These are phyloP conservation scores for Chrysophaeum taylorii DNA, from an alignment of 352 stramenopile species.

Conservation along the genomic window DNA sequence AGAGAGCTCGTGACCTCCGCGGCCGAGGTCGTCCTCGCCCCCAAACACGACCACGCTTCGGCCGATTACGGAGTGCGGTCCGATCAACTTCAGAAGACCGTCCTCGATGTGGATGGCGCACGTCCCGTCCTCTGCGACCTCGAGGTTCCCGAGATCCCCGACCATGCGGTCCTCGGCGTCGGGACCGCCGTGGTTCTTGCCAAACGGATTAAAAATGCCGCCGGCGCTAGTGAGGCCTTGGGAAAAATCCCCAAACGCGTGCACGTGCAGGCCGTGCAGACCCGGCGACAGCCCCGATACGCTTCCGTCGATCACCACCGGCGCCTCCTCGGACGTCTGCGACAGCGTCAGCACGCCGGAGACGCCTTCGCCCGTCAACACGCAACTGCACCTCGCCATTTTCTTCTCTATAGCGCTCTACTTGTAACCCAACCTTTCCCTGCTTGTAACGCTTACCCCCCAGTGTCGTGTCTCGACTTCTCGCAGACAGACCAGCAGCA, in stretches of 20 bases:
- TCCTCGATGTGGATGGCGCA: slow-evolving; percentile 83
- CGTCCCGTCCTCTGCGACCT: slow-evolving; percentile 63
- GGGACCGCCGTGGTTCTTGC: slow-evolving; percentile 88
- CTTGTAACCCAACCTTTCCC: no score
- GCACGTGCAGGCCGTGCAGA: slow-evolving; percentile 87
- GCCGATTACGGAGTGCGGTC: slow-evolving; percentile 93
- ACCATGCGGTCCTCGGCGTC: slow-evolving; percentile 89
- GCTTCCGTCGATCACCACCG: slow-evolving; percentile 33
- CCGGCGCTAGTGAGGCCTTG: slow-evolving; percentile 60
- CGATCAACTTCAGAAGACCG: slow-evolving; percentile 89
- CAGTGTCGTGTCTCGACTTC: no score
- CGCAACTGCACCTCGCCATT: slow-evolving; percentile 22
- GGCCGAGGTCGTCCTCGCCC: slow-evolving; percentile 86
- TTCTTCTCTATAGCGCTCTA: no score
- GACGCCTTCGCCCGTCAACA: slow-evolving; percentile 28
- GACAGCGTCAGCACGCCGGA: slow-evolving; percentile 36
- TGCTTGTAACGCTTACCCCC: no score
- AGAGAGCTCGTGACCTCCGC: slow-evolving; percentile 88
- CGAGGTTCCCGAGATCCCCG: slow-evolving; percentile 72
- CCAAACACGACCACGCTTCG: slow-evolving; percentile 85
- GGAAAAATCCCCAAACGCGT: slow-evolving; percentile 86
- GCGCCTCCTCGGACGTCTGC: slow-evolving; percentile 44
- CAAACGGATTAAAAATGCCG: slow-evolving; percentile 94
- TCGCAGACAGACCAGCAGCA: no score
- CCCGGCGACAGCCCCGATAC: slow-evolving; percentile 54